A percentile compares a stretch with the other conserved stretches of the same genome.
These are phyloP conservation scores for Aspergillus pseudoterreus DNA, from an alignment of 2,329 filamentous ascomycete genomes.

Conservation along the genomic window DNA sequence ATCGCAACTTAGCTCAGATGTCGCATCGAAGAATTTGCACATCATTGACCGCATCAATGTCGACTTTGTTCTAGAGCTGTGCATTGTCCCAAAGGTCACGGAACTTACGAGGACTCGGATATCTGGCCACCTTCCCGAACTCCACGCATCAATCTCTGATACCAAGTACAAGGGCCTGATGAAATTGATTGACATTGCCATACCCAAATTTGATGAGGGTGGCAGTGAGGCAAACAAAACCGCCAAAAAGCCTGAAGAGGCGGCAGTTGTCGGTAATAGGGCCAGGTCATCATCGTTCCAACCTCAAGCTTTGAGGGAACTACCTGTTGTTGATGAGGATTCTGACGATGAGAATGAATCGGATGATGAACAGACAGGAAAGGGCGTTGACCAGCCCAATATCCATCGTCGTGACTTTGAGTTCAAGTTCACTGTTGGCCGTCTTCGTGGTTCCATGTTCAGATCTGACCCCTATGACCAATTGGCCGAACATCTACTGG, in stretches of 20 bases:
- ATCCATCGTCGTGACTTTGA: constrained; percentile 90
- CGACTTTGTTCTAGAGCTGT: constrained; percentile 92
- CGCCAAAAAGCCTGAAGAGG: constrained; percentile 33
- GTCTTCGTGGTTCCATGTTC: constrained; percentile 87
- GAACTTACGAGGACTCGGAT: constrained; percentile 90
- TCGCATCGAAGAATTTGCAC: constrained; percentile 70
- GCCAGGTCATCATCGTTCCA: constrained; percentile 69
- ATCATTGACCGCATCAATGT: constrained; percentile 97
- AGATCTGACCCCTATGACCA: constrained; percentile 75
- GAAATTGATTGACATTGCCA: constrained; percentile 91
- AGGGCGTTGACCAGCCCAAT: constrained; percentile 51
- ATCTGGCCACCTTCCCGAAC: constrained; percentile 83
- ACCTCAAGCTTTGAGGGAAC: constrained; percentile 66
- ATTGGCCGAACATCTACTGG: constrained; percentile 74
- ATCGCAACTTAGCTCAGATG: constrained; percentile 67
- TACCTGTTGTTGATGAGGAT: constrained; percentile 73
- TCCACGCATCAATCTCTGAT: constrained; percentile 90
- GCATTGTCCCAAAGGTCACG: constrained; percentile 92
- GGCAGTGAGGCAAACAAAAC: constrained; percentile 36
- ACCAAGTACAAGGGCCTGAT: constrained; percentile 96
- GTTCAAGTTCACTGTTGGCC: constrained; percentile 94
- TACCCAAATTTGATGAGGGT: constrained; percentile 69
- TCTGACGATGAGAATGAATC: constrained; percentile 50
- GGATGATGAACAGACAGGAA: constrained; percentile 57
- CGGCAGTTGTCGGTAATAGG: constrained; percentile 30